Base-by-base conservation (phyloP, 805 yeast species). In the Kazachstania kunashirensis region DNA sequence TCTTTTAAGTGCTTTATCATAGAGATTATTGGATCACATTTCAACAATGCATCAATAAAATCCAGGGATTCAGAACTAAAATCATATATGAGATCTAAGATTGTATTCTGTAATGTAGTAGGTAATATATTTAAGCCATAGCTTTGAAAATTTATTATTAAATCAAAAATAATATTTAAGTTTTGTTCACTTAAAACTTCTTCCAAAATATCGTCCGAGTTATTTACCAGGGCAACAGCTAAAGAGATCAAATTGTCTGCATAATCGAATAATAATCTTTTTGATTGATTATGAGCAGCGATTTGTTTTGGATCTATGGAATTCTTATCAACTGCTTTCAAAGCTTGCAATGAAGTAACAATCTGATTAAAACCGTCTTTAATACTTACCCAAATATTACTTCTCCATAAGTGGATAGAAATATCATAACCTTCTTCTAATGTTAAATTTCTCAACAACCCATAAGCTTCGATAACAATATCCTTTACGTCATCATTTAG, bases 401-500 rank as follows among this genome's bases (percentile, higher is more conserved):
- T 75, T 53, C 96, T 73, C 83, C 94, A 81, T 37, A 83, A 56
- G 55, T 73, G 75, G 15, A 74, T 71, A 19, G 85, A 75, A 25
- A 84, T 71, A 44, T 84, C 94, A 48, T 84, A 79, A 15, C 96
- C 96, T 59, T 86, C 95, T 52, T 84, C 95, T 36, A 84, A 67
- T 3, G 81, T 79, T 38, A 89, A 53, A 52, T 82, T 85, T 54
- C 95, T 71, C 44, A 92, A 62, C 17, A 89, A 63, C 1, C 95
- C 96, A 48, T 75, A 79, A 1, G 89, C 68, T 49, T 82, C 94
- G 15, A 82, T 81, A 14, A 83, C 79, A 31, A 84, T 74, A 46
- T 85, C 95, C 38, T 77, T 78, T 45, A 79, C 70, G 15, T 68
- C 53, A 53, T 84, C 95, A 31, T 71, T 73, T 16, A 88, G 57